Percentiles rank a stretch among this genome's conserved stretches.
Evolutionary conservation across 352 stramenopile genomes (phyloP).

Genomic region (Phytophthora melonis): DNA sequence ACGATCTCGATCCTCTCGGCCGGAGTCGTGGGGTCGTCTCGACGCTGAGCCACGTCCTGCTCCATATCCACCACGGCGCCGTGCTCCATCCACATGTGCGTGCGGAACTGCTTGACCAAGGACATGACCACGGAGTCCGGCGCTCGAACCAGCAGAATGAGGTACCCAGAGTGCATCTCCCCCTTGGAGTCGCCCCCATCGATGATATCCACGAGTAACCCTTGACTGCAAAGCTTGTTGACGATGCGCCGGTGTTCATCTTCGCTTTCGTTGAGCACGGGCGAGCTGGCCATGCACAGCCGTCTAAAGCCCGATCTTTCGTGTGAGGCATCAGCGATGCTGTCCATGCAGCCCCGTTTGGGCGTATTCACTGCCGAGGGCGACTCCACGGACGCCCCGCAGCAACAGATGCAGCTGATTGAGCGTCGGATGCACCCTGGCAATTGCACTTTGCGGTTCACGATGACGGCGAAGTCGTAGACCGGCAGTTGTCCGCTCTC

Average conservation of each 20-base stretch:
- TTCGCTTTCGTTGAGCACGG: conserved; percentile 69
- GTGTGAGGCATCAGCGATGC: conserved; percentile 41
- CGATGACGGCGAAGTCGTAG: conserved; percentile 88
- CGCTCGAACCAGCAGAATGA: conserved; percentile 79
- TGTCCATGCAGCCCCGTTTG: conserved; percentile 33
- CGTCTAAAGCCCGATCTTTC: conserved; percentile 70
- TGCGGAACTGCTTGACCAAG: conserved; percentile 71
- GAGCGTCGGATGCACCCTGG: conserved; percentile 43
- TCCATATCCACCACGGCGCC: conserved; percentile 83
- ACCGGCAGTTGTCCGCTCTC: conserved; percentile 56
- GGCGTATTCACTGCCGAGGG: conserved; percentile 15
- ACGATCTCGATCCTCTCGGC: conserved; percentile 89
- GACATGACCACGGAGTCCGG: conserved; percentile 67
- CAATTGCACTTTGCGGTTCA: conserved; percentile 69
- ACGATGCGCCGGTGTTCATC: conserved; percentile 86
- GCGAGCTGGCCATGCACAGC: conserved; percentile 66
- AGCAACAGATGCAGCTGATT: conserved; percentile 53
- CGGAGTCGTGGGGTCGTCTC: conserved; percentile 68
- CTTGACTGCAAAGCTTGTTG: conserved; percentile 76
- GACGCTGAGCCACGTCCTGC: conserved; percentile 67
- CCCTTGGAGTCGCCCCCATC: conserved; percentile 82
- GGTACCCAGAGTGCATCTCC: conserved; percentile 84
- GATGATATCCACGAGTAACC: conserved; percentile 84
- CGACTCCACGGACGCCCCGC: conserved; percentile 1
- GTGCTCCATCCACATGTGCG: conserved; percentile 83